These are phyloP conservation scores for Thalassiosira mediterranea DNA, from an alignment of 352 stramenopile genomes.

Conservation along the genomic window DNA sequence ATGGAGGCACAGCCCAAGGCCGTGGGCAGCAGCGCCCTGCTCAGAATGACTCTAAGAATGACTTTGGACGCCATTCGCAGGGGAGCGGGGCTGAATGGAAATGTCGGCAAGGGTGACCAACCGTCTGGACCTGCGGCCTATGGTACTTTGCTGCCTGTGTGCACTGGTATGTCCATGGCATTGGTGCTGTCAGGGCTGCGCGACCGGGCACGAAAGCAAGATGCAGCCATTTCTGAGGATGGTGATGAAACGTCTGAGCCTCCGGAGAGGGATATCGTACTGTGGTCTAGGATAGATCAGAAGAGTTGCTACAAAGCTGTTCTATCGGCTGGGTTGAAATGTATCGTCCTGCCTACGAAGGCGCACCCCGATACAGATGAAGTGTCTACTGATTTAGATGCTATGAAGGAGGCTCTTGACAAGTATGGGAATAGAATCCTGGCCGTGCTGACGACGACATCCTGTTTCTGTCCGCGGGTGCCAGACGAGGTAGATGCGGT, in stretches of 20 bases:
- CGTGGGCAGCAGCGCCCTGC: conserved; percentile 94
- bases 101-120: conserved; percentile 44
- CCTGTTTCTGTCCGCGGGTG: conserved; percentile 96
- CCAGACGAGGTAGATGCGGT: conserved; percentile 94
- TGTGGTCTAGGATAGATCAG: conserved; percentile 96
- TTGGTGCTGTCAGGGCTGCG: conserved; percentile 90
- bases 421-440: conserved; percentile 82
- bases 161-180: conserved; percentile 96
- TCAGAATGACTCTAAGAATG: conserved; percentile 92
- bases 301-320: conserved; percentile 99
- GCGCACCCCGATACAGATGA: conserved; percentile 80
- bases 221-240: conserved; percentile 6
- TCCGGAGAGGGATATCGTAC: conserved; percentile 63
- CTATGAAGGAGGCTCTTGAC: conserved; percentile 83
- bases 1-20: conserved; percentile 98
- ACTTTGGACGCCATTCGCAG: conserved; percentile 90
- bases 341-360: conserved; percentile 87
- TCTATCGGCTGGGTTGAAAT: conserved; percentile 89
- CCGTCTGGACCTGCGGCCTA: conserved; percentile 55
- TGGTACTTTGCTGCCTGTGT: conserved; percentile 93
- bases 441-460: conserved; percentile 96
- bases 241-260: conserved; percentile 4
- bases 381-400: conserved; percentile 91
- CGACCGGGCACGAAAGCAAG: conserved; percentile 26
- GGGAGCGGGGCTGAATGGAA: conserved; percentile 73